Evolutionary conservation across 163 green algal genomes (phyloP).

Genomic region (Chlamydomonas reinhardtii): DNA sequence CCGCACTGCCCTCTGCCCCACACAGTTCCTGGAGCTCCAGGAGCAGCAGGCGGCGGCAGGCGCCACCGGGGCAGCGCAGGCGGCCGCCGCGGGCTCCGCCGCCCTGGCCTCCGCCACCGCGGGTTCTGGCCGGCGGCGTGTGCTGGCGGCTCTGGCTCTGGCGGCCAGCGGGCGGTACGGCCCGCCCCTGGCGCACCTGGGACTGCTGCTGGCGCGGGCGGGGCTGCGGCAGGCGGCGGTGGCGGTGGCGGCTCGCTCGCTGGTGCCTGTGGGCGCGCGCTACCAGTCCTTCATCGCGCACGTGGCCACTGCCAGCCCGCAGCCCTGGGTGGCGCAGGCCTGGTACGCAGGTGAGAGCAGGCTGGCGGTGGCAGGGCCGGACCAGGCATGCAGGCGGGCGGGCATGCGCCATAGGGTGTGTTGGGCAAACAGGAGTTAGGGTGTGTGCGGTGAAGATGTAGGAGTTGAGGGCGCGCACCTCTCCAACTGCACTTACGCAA

Average conservation of each 20-base stretch:
- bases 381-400: too few relatives aligned
- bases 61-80: too few relatives aligned
- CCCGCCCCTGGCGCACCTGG: conserved; percentile 17
- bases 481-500: too few relatives aligned
- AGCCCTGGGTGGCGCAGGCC: neutral
- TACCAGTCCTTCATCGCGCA: neutral
- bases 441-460: too few relatives aligned
- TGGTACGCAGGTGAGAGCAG: conserved; percentile 9
- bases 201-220: neutral
- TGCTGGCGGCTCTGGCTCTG: conserved; percentile 32
- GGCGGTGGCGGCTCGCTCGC: conserved; percentile 5
- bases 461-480: too few relatives aligned
- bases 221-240: conserved; percentile 10
- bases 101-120: neutral
- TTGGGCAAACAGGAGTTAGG: too few relatives aligned
- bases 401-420: too few relatives aligned
- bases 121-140: neutral
- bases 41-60: too few relatives aligned
- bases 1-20: too few relatives aligned
- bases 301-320: neutral
- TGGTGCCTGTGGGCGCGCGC: neutral
- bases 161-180: neutral
- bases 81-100: neutral
- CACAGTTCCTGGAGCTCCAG: too few relatives aligned
- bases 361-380: too few relatives aligned